Evolutionary conservation across 345 rosid species (phyloP).

Genomic region (Linum usitatissimum): DNA sequence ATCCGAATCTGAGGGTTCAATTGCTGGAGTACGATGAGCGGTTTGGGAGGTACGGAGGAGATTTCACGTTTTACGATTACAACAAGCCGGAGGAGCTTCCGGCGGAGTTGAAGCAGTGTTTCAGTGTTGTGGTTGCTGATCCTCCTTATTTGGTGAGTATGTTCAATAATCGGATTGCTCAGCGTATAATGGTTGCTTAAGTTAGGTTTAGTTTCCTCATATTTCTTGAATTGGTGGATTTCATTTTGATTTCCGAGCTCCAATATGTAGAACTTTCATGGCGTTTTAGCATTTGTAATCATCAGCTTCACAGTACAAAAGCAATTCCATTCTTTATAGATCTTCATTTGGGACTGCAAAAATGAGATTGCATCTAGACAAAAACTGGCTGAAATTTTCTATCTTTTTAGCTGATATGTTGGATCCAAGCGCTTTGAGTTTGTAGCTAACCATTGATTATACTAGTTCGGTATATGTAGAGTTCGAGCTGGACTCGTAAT

Average conservation of each 20-base stretch:
- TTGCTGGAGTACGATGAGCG: conserved; percentile 74
- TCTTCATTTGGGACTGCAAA: too few relatives aligned
- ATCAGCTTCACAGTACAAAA: too few relatives aligned
- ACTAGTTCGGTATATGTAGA: neutral
- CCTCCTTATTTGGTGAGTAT: conserved; percentile 80
- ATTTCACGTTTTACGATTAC: conserved; percentile 74
- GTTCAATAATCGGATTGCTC: too few relatives aligned
- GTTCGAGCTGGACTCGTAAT: too few relatives aligned
- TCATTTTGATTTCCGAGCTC: neutral
- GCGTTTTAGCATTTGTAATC: neutral
- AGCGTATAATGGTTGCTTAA: neutral
- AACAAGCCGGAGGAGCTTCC: conserved; percentile 64
- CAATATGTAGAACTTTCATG: neutral
- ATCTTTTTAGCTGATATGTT: too few relatives aligned
- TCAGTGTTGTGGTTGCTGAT: conserved; percentile 66
- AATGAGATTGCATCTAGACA: too few relatives aligned
- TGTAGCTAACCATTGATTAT: too few relatives aligned
- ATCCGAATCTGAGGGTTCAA: conserved; percentile 39
- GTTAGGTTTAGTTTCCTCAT: neutral
- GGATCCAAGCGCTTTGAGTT: too few relatives aligned
- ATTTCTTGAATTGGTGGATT: neutral
- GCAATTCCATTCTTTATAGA: too few relatives aligned
- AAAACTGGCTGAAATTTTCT: too few relatives aligned
- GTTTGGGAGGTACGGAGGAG: conserved; percentile 60
- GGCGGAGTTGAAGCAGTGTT: conserved; percentile 44